phyloP scores from a whole-genome alignment of 2,329 filamentous ascomycete genomes.

The Alternaria sp. region DNA sequence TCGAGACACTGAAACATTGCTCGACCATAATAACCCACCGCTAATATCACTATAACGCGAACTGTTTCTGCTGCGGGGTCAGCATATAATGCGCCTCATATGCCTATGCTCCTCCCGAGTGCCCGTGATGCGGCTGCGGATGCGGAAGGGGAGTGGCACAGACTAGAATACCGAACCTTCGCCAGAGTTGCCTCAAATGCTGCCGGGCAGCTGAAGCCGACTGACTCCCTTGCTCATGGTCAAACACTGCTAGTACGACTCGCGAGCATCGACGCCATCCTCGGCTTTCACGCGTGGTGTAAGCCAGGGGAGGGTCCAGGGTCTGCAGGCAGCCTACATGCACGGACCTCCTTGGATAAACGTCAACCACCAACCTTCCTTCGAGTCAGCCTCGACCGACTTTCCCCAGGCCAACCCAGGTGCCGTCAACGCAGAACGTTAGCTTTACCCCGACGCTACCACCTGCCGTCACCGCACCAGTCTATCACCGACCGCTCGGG shows the following conservation, averaged over 20 bases:
- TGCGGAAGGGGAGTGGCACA: not conserved
- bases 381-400: conserved; percentile 13
- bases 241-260: not conserved
- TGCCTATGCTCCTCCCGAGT: not conserved
- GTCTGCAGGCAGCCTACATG: not conserved
- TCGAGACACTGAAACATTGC: conserved; percentile 19
- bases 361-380: conserved; percentile 2
- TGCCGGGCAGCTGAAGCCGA: not conserved
- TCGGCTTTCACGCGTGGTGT: not conserved
- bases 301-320: not conserved
- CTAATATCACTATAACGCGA: conserved; percentile 14
- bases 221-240: not conserved
- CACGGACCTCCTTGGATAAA: conserved; percentile 3
- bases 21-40: conserved; percentile 11
- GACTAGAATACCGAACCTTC: not conserved
- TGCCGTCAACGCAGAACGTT: not conserved
- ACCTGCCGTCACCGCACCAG: not conserved
- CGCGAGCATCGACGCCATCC: not conserved
- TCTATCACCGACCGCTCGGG: conserved; percentile 4
- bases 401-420: conserved; percentile 1
- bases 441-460: conserved; percentile 1
- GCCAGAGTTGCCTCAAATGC: conserved; percentile 1
- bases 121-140: not conserved
- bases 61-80: conserved; percentile 17
- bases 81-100: not conserved